Evolutionary conservation across 345 rosid species (phyloP), one percentile per base, ranked within the genome.

Genomic region (Eucalyptus tenuipes): DNA sequence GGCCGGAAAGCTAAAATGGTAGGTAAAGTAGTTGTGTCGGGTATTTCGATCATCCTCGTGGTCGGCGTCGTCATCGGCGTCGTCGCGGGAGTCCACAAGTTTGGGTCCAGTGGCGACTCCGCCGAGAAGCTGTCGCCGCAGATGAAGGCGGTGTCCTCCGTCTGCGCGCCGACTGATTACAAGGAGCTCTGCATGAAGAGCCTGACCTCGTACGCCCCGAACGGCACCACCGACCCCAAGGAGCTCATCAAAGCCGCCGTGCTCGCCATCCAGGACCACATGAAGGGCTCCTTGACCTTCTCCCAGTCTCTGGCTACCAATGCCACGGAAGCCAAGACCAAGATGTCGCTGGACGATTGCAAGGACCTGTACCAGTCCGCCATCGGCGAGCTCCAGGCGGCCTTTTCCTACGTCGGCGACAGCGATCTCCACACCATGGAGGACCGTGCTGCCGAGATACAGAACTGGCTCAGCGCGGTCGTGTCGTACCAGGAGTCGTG

Each of bases 381-480:
- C 4, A 53, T 89, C 20, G 87, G 87, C 18, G 91, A 89, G 82
- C 93, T 95, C 61, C 91, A 93, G 86, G 88, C 89, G 12, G 47
- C 93, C 5, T 27, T 90, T n/a, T 87, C 92, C 15, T 86, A 24
- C 2, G 90, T 95, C 2, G 92, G 88, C 3, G 88, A 89, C 13
- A 88, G 85, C 80, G 47, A 91, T 11, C 12, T 91, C 16, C 66
- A 81, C 82, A 64, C 53, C 64, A 42, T 91, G 55, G 20, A 37
- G n/a, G 88, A 88, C 33, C 88, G 90, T 0, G 44, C 88, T 2
- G 85, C 86, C 5, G 93, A 92, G 85, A 79, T 94, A 17, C 90
- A 90, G 89, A 89, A 92, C 81, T 92, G 93, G 98, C 87, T 97
- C 81, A 94, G 93, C 86, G 93, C 96, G 6, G 96, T 96, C 52